Evolutionary conservation across 441 rosid genomes (phyloP), one percentile per base, ranked within the genome.

Genomic region (Pelargonium citronellum): DNA sequence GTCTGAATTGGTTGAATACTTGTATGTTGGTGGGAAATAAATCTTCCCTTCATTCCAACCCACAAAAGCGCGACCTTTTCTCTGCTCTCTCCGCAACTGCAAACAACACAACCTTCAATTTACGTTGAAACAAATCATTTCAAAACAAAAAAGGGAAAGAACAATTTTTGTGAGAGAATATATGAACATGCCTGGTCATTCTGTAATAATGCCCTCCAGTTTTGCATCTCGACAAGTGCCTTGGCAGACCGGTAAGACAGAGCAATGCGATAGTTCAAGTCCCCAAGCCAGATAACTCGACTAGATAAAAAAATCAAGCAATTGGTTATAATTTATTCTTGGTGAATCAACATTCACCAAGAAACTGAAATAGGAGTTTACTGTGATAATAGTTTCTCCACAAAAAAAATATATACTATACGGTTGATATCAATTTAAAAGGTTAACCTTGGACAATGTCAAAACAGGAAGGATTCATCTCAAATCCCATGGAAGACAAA

Each of bases 21-120:
- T 92, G 92, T 95, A 95, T 24, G 99, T 95, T 0, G 99, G 99
- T 67, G 98, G 97, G 75, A 95, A 95, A 80, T 87, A 91, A 75
- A 95, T 92, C 60, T 57, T 88, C 61, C 99, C 99, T 81, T 95
- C 99, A 65, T 72, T 85, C 99, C 99, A 95, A 73, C 97, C 97
- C 76, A 84, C 84, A 74, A 95, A 95, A 12, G 90, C 92, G 2
- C 82, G 77, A 1, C 99, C 99, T 27, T 53, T 75, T 51, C 87
- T 73, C 78, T 92, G 98, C 80, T 91, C 98, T 75, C 88, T 83
- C 66, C 89, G 72, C 37, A 92, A 91, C 97, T 95, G 87, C 64
- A 75, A 68, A 67, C 63, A 8, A 8, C n/a, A 20, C 69, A 76
- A 37, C 22, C 60, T 69, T 58, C 71, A 15, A 53, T 51, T 79